Base-by-base conservation (phyloP, 148 eudicot genomes). In the Persicaria tinctoria region DNA sequence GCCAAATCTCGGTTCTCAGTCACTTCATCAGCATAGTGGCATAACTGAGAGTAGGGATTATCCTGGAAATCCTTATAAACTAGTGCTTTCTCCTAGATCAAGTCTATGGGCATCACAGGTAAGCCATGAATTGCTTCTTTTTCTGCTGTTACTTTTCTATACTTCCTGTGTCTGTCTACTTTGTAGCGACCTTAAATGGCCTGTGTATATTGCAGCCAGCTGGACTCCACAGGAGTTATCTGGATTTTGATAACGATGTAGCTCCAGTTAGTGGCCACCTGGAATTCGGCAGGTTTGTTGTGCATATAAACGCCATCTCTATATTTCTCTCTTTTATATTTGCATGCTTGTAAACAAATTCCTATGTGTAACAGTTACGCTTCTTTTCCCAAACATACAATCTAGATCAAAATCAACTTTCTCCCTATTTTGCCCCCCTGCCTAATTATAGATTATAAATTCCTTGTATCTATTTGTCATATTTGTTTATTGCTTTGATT, bases 281-380 rank as follows among this genome's bases (percentile, higher is more conserved):
- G 5, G 91, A 86, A 76, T 84, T 75, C 84, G 89, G 87, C 87
- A 90, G 97, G 97, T 93, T 76, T 46, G 86, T 78, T 72, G 46
- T 47, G 66, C 71, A 46, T 47, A n/a, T 46, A 44, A 62, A 66
- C 17, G 32, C 51, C 63, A 6, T 50, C 12, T 50, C 41, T 66
- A 2, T 66, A 38, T 66, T n/a, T 13, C 46, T 66, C 46, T 12
- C 17, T 13, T 66, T 44, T 66, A 13, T 32, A 47, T 32, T 32
- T 32, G 41, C 41, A 32, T 32, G 41, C 3, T 32, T 32, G 41
- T 32, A 32, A 32, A 32, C 41, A 32, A 32, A 32, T 32, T 32
- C 41, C 41, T 32, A 32, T 32, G 41, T 32, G 41, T 32, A 32
- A 32, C 2, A 32, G 41, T 32, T 32, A 32, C 41, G 2, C 41